phyloP scores from a whole-genome alignment of 345 rosid genomes.

The Rhodamnia argentea region DNA sequence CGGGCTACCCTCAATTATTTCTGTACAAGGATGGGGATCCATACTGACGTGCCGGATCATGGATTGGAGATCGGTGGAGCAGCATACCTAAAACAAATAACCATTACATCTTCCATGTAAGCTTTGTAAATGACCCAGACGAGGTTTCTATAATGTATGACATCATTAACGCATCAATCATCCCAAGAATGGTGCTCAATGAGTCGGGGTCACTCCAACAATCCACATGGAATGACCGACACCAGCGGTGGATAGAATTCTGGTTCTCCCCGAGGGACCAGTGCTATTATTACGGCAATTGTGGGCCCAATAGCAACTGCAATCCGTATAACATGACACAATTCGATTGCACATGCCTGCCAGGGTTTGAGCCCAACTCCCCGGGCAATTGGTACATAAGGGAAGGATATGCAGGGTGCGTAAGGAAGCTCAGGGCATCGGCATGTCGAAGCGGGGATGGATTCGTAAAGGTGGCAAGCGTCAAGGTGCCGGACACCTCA shows the following conservation, averaged over 20 bases:
- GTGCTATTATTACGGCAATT: conserved; percentile 45
- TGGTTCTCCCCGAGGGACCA: conserved; percentile 40
- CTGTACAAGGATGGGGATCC: conserved; percentile 12
- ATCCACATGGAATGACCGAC: conserved; percentile 29
- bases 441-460: conserved; percentile 35
- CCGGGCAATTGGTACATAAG: conserved; percentile 32
- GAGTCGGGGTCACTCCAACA: conserved; percentile 36
- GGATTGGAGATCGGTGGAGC: conserved; percentile 64
- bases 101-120: conserved; percentile 21
- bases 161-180: conserved; percentile 10
- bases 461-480: conserved; percentile 24
- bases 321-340: neutral
- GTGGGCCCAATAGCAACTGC: conserved; percentile 31
- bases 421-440: conserved; percentile 10
- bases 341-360: conserved; percentile 45
- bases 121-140: conserved; percentile 15
- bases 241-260: conserved; percentile 29
- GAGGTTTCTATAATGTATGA: conserved; percentile 25
- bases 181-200: conserved; percentile 39
- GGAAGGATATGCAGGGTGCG: conserved; percentile 42
- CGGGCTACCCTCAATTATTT: conserved; percentile 22
- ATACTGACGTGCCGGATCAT: conserved; percentile 48
- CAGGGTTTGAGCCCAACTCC: conserved; percentile 48
- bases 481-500: conserved; percentile 47
- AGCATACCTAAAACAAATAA: conserved; percentile 50